Base-by-base conservation (phyloP, 208 protist genomes). In the Crithidia brevicula region DNA sequence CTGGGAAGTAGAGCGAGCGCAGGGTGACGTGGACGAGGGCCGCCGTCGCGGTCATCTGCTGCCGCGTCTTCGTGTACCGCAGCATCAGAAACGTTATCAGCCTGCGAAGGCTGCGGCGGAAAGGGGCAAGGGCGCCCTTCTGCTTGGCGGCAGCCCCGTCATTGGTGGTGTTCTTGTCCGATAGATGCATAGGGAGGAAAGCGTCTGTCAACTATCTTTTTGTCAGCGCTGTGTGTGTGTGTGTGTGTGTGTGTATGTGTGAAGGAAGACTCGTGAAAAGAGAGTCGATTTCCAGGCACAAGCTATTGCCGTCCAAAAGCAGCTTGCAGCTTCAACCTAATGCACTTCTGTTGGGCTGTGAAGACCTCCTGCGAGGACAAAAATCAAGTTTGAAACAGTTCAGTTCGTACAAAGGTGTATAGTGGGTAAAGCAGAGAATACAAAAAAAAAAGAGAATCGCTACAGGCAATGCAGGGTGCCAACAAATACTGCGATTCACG, bases 1-100 rank as follows among this genome's bases (percentile, higher is more conserved):
- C 82, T 4, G 88, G 86, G 67, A 96, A 76, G 74, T 88, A 94
- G 5, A 96, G 30, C 30, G 77, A 77, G 31, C 84, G 79, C 53
- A 96, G 40, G 4, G 81, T 80, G 25, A 79, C 74, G 34, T 78
- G 69, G n/a, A 78, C 65, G 11, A 84, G 11, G 16, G 67, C 47
- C 38, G 56, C 72, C 40, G 54, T 45, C 15, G 47, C 31, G n/a
- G 38, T 52, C 30, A 33, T 43, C 42, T 65, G 64, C 31, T 27
- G 38, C 18, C 52, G 73, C 33, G 71, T 18, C 40, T 54, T 33
- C 13, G 27, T 11, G 54, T 64, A 61, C 51, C 56, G 30, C 18
- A 16, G 22, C 23, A 67, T 13, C 34, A 38, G 33, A 36, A 69
- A 65, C 8, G 40, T n/a, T 1, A 30, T 28, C 31, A 65, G 31